phyloP scores from a whole-genome alignment of 192 early-diverging fungal species.

The Dissophora globulifera region DNA sequence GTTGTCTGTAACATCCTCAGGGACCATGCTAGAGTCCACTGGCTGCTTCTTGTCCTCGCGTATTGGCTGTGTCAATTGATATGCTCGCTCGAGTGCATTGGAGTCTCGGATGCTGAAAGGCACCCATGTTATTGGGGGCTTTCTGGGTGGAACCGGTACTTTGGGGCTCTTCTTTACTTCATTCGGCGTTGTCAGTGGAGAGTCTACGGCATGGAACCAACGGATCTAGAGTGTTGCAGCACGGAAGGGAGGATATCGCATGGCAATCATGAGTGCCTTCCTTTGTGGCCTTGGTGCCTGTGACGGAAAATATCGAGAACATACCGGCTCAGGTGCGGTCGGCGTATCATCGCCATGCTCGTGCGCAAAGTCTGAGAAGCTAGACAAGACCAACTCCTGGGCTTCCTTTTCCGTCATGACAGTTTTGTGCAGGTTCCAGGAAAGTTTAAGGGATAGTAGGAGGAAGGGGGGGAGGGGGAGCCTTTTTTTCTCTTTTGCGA shows the following conservation, averaged over 20 bases:
- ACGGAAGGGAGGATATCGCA: too few species aligned
- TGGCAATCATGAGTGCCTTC: too few species aligned
- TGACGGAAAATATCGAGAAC: too few species aligned
- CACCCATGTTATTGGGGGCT: constrained; percentile 59
- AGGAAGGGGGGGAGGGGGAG: too few species aligned
- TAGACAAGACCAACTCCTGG: neutral
- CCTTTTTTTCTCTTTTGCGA: too few species aligned
- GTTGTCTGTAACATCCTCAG: neutral
- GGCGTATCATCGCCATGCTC: constrained; percentile 8
- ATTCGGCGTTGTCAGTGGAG: constrained; percentile 47
- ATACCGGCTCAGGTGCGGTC: constrained; percentile 27
- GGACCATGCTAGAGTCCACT: neutral
- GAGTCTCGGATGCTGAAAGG: constrained; percentile 68
- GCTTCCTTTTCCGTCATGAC: neutral
- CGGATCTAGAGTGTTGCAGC: constrained; percentile 45
- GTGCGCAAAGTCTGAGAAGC: too few species aligned
- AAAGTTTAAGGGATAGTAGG: too few species aligned
- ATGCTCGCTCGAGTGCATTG: constrained; percentile 65
- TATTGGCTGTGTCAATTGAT: constrained; percentile 39
- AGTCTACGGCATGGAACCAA: constrained; percentile 66
- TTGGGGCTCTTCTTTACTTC: constrained; percentile 35
- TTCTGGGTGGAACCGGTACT: constrained; percentile 42
- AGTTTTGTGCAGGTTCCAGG: too few species aligned
- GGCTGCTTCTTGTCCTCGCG: constrained; percentile 10
- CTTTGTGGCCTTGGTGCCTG: too few species aligned